Percentiles rank a stretch among this genome's conserved stretches.
Conservation (phyloP, 2,329 filamentous ascomycete genomes). For the Nannizzia gypsea region DNA sequence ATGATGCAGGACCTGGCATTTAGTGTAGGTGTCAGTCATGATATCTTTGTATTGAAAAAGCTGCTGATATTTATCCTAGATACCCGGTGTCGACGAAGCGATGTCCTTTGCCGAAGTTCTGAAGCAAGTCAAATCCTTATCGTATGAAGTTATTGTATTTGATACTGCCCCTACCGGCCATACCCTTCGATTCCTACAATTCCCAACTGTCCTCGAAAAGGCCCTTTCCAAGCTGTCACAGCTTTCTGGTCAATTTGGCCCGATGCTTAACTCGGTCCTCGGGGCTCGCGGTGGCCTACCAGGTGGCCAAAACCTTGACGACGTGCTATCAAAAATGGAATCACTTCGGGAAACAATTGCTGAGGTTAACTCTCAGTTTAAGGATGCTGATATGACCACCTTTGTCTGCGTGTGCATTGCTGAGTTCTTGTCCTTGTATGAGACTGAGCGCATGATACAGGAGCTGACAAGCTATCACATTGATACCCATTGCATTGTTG, state of each 20-base stretch:
- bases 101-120: slow-evolving; percentile 99
- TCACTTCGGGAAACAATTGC: slow-evolving; percentile 80
- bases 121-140: slow-evolving; percentile 97
- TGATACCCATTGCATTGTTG: slow-evolving; percentile 93
- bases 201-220: slow-evolving; percentile 95
- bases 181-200: slow-evolving; percentile 95
- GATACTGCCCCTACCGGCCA: slow-evolving; percentile 96
- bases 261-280: slow-evolving; percentile 86
- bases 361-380: slow-evolving; percentile 97
- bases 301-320: slow-evolving; percentile 83
- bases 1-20: slow-evolving; percentile 99
- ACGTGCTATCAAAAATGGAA: slow-evolving; percentile 92
- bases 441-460: slow-evolving; percentile 99
- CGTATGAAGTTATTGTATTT: slow-evolving; percentile 98
- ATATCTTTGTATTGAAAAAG: neutral
- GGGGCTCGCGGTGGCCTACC: slow-evolving; percentile 66
- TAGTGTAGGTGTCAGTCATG: slow-evolving; percentile 48
- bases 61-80: slow-evolving; percentile 44
- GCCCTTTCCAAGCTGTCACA: slow-evolving; percentile 94
- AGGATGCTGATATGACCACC: slow-evolving; percentile 86
- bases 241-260: slow-evolving; percentile 86
- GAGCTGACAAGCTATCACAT: slow-evolving; percentile 87
- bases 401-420: slow-evolving; percentile 98
- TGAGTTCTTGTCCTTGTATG: slow-evolving; percentile 91
- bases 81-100: slow-evolving; percentile 95